Percentiles rank a stretch among this genome's conserved stretches.
Conservation (phyloP, 1,284 basidiomycete genomes). For the Takashimella koratensis region DNA sequence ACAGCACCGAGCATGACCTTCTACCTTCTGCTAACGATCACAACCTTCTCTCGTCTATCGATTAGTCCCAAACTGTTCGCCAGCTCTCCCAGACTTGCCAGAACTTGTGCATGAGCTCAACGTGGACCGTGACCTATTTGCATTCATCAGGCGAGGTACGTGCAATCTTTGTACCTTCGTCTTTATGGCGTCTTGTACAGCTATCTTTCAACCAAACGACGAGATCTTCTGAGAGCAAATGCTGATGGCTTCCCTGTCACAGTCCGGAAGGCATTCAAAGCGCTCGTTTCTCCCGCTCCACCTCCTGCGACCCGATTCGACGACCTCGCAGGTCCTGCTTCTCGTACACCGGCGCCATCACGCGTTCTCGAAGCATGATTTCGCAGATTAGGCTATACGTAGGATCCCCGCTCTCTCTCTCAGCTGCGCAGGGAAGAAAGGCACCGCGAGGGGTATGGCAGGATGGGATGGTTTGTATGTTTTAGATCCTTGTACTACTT, state of each 20-base stretch:
- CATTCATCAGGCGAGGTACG: slow-evolving; percentile 46
- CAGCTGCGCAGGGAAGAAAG: too few relatives aligned
- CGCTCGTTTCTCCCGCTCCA: slow-evolving; percentile 20
- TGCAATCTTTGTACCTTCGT: neutral
- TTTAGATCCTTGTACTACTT: too few relatives aligned
- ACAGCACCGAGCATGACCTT: too few relatives aligned
- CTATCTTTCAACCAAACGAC: too few relatives aligned
- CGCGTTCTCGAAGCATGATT: too few relatives aligned
- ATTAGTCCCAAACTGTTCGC: slow-evolving; percentile 46
- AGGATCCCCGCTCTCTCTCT: too few relatives aligned
- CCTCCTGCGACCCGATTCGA: slow-evolving; percentile 25
- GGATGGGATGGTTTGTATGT: too few relatives aligned
- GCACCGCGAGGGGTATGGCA: too few relatives aligned
- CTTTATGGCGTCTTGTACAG: too few relatives aligned
- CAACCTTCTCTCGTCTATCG: too few relatives aligned
- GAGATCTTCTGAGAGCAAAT: too few relatives aligned
- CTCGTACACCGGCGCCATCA: neutral
- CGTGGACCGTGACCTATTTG: slow-evolving; percentile 37
- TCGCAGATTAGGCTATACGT: neutral
- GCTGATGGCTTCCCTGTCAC: neutral
- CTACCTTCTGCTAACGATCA: too few relatives aligned
- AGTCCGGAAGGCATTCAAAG: slow-evolving; percentile 34
- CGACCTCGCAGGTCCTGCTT: slow-evolving; percentile 28
- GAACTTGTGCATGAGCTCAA: slow-evolving; percentile 43
- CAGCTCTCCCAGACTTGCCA: slow-evolving; percentile 32